Evolutionary conservation across 352 stramenopile genomes (phyloP).

Genomic region (Globisporangium parvum): DNA sequence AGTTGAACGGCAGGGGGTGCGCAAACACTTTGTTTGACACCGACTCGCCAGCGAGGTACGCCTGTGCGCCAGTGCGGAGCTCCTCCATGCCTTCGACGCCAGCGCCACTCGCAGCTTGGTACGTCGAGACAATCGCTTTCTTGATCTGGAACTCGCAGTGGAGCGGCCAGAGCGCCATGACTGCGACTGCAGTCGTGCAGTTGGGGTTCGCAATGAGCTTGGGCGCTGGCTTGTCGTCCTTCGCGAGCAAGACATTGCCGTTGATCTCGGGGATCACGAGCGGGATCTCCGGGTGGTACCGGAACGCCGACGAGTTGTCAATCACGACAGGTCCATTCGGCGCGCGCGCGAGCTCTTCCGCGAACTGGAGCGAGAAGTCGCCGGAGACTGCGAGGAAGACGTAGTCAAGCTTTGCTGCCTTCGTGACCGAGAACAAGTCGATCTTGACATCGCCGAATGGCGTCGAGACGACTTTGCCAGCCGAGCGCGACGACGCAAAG

Average conservation of each 20-base stretch:
- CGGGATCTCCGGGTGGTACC: constrained; percentile 87
- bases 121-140: constrained; percentile 94
- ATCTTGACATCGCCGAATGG: constrained; percentile 92
- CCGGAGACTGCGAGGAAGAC: constrained; percentile 97
- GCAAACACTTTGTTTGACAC: constrained; percentile 93
- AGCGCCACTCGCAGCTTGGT: constrained; percentile 91
- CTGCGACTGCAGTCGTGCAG: constrained; percentile 96
- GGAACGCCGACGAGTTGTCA: constrained; percentile 98
- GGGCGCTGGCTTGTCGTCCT: constrained; percentile 30
- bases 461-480: constrained; percentile 87
- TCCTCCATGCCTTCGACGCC: constrained; percentile 94
- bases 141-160: constrained; percentile 96
- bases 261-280: constrained; percentile 97
- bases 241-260: constrained; percentile 71
- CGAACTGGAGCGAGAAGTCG: constrained; percentile 96
- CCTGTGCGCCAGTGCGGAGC: constrained; percentile 85
- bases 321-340: constrained; percentile 92
- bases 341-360: constrained; percentile 81
- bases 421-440: constrained; percentile 93
- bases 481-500: constrained; percentile 92
- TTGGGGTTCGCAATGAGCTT: constrained; percentile 99
- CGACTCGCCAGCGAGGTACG: constrained; percentile 66
- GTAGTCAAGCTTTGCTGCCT: constrained; percentile 91
- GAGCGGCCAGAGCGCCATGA: constrained; percentile 96
- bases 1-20: constrained; percentile 97